Percentiles rank a stretch among this genome's conserved stretches.
Evolutionary conservation across 805 yeast genomes (phyloP).

Genomic region (Saturnispora besseyi): DNA sequence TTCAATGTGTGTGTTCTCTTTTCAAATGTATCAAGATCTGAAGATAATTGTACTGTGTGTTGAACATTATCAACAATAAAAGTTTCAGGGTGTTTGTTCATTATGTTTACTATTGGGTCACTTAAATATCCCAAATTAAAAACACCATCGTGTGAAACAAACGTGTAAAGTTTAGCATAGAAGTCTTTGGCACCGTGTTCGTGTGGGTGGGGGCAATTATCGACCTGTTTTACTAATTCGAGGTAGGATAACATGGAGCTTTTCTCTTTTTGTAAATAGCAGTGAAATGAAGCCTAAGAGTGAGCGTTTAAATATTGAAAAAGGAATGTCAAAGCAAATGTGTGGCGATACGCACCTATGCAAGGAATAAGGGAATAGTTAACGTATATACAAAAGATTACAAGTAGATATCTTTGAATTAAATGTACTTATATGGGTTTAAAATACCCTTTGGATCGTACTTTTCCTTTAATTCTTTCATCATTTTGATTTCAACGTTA

Average conservation of each 20-base stretch:
- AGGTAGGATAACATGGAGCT: slow-evolving; percentile 12
- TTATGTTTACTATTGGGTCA: slow-evolving; percentile 26
- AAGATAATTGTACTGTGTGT: slow-evolving; percentile 25
- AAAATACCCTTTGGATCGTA: slow-evolving; percentile 88
- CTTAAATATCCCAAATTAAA: slow-evolving; percentile 33
- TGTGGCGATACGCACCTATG: no score
- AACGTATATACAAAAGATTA: background rate
- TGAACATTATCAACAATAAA: slow-evolving; percentile 22
- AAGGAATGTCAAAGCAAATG: no score
- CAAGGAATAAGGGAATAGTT: background rate
- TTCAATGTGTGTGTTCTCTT: slow-evolving; percentile 34
- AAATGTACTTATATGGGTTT: slow-evolving; percentile 90
- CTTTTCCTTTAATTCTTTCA: slow-evolving; percentile 67
- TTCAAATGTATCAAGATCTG: slow-evolving; percentile 30
- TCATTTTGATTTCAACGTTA: slow-evolving; percentile 58
- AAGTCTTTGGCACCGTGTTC: slow-evolving; percentile 15
- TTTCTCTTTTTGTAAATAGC: background rate
- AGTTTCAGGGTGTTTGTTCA: slow-evolving; percentile 15
- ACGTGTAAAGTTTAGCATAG: slow-evolving; percentile 21
- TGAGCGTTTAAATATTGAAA: no score
- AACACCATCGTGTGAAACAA: slow-evolving; percentile 30
- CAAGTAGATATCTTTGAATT: slow-evolving; percentile 10
- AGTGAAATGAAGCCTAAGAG: no score
- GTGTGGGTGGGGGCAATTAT: slow-evolving; percentile 25
- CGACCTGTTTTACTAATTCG: slow-evolving; percentile 24